phyloP scores from a whole-genome alignment of 2,329 filamentous ascomycete genomes.

The Diaporthe sp. region DNA sequence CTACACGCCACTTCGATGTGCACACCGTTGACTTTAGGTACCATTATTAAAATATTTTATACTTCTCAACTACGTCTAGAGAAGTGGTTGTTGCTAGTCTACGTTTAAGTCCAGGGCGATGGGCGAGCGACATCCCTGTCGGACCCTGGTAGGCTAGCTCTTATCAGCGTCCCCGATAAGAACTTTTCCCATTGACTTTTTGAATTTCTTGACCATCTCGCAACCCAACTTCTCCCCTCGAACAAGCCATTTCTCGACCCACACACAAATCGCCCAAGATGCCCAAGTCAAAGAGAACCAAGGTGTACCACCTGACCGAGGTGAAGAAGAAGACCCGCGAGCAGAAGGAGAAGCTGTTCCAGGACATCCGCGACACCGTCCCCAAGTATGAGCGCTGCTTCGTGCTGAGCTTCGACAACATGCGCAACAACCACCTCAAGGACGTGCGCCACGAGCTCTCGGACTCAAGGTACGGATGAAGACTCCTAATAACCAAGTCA shows the following conservation, averaged over 20 bases:
- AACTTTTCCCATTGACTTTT: constrained; percentile 22
- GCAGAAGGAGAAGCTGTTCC: constrained; percentile 89
- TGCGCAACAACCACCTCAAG: constrained; percentile 97
- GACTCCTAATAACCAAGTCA: background rate
- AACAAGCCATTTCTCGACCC: background rate
- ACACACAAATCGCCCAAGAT: constrained; percentile 63
- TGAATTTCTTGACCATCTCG: constrained; percentile 19
- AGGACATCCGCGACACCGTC: constrained; percentile 87
- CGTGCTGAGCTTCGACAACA: constrained; percentile 94
- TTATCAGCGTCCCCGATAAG: constrained; percentile 13
- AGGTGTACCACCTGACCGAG: constrained; percentile 89
- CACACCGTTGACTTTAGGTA: too few species aligned
- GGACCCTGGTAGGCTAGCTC: background rate
- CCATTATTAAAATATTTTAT: too few species aligned
- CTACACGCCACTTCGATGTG: too few species aligned
- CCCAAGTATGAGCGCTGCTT: constrained; percentile 92
- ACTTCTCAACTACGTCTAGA: too few species aligned
- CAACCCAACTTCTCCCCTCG: background rate
- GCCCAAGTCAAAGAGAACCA: constrained; percentile 96
- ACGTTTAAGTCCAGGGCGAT: background rate
- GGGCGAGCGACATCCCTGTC: background rate
- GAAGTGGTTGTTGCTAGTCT: background rate
- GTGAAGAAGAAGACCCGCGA: constrained; percentile 94
- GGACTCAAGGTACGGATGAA: constrained; percentile 78
- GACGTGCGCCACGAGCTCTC: constrained; percentile 86